These are phyloP conservation scores for Crithidia sp. DNA, from an alignment of 208 protist species.

Conservation along the genomic window DNA sequence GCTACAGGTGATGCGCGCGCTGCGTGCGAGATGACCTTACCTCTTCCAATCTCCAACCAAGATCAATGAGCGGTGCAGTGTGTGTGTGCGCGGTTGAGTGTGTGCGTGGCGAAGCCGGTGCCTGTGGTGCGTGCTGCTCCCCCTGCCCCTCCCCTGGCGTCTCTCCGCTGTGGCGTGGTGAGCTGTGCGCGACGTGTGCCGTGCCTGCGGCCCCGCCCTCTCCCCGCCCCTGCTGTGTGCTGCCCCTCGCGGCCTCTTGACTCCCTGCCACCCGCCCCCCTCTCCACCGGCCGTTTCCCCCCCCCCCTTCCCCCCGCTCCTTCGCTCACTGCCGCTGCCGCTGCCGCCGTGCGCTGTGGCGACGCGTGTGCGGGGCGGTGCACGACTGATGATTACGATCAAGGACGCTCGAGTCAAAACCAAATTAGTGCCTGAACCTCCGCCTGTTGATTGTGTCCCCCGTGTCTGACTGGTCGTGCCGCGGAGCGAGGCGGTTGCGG, in stretches of 20 bases:
- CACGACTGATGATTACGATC: constrained; percentile 34
- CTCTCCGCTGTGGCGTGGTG: not conserved
- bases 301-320: too few species aligned
- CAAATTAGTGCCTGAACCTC: constrained; percentile 26
- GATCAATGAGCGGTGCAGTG: constrained; percentile 5
- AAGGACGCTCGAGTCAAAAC: constrained; percentile 39
- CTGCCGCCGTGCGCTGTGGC: not conserved
- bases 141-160: too few species aligned
- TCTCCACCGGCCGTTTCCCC: too few species aligned
- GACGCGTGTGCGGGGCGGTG: not conserved
- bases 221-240: not conserved
- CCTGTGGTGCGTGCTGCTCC: too few species aligned
- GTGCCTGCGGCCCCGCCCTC: not conserved
- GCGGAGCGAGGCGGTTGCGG: not conserved
- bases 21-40: constrained; percentile 14
- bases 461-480: constrained; percentile 36
- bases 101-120: too few species aligned
- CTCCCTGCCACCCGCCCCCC: not conserved
- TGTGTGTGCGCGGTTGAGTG: too few species aligned
- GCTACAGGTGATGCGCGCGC: constrained; percentile 14
- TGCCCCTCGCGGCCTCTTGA: not conserved
- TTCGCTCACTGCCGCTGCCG: not conserved
- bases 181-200: not conserved
- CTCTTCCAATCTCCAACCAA: constrained; percentile 16
- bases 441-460: constrained; percentile 38